These are phyloP conservation scores for Backusella tarrabulga DNA, from an alignment of 192 early-diverging fungal species.

Conservation along the genomic window DNA sequence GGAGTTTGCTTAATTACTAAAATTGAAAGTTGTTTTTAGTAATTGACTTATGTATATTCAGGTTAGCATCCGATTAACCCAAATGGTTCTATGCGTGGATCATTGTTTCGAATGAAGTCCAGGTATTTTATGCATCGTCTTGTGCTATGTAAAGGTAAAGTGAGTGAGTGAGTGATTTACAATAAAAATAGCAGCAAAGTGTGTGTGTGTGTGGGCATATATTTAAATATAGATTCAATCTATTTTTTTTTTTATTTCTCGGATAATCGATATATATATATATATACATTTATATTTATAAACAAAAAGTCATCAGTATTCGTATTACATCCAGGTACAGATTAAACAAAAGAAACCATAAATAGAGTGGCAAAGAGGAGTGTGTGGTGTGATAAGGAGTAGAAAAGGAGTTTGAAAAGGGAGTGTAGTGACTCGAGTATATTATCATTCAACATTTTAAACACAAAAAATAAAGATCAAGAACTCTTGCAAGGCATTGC, in stretches of 20 bases:
- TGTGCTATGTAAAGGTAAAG: neutral
- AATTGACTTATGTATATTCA: neutral
- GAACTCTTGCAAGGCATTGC: conserved; percentile 4
- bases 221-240: neutral
- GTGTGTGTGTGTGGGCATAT: neutral
- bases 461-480: neutral
- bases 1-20: neutral
- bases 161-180: neutral
- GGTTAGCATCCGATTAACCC: neutral
- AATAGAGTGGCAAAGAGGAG: conserved; percentile 12
- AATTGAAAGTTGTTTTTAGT: neutral
- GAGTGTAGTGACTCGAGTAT: conserved; percentile 2
- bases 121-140: neutral
- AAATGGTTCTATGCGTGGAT: neutral
- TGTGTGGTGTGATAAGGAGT: neutral
- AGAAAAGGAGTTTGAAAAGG: neutral
- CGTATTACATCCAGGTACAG: neutral
- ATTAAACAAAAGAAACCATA: neutral
- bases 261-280: neutral
- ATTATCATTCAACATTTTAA: neutral
- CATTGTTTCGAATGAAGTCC: neutral
- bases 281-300: neutral
- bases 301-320: neutral
- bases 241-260: neutral
- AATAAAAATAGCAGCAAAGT: neutral